Conservation (phyloP, 495 filamentous ascomycete genomes). For the Hypoxylon crocopeplum region DNA sequence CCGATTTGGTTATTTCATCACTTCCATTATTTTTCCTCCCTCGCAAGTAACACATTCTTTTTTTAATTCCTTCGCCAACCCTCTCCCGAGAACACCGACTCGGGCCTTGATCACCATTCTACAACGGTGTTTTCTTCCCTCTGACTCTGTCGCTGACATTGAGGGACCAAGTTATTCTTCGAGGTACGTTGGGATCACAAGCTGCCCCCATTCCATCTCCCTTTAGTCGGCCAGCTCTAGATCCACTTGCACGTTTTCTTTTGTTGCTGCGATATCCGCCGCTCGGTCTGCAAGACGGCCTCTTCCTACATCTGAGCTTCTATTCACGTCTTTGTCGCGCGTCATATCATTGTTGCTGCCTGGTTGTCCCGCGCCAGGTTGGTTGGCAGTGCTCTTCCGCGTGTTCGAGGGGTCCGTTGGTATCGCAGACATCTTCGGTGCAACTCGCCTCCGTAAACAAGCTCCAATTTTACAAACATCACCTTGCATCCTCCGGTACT, state of each 20-base stretch:
- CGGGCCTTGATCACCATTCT: no score
- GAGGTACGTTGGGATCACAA: slow-evolving; percentile 35
- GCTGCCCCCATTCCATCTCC: slow-evolving; percentile 29
- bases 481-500: slow-evolving; percentile 15
- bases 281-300: slow-evolving; percentile 18
- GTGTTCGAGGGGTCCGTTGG: slow-evolving; percentile 7
- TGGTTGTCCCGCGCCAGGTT: neutral
- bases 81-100: no score
- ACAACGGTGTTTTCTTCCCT: neutral
- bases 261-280: slow-evolving; percentile 16
- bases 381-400: neutral
- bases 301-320: slow-evolving; percentile 11
- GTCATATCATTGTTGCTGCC: slow-evolving; percentile 11
- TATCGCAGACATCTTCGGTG: neutral
- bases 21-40: slow-evolving; percentile 32
- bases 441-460: slow-evolving; percentile 7
- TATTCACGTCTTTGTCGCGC: slow-evolving; percentile 20
- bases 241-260: slow-evolving; percentile 33
- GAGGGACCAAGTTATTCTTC: slow-evolving; percentile 15
- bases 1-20: slow-evolving; percentile 38
- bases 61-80: slow-evolving; percentile 16
- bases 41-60: slow-evolving; percentile 20
- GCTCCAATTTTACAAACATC: slow-evolving; percentile 16
- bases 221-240: slow-evolving; percentile 30
- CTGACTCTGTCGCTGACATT: no score